phyloP scores from a whole-genome alignment of 805 yeast species.

The Candida adriatica region DNA sequence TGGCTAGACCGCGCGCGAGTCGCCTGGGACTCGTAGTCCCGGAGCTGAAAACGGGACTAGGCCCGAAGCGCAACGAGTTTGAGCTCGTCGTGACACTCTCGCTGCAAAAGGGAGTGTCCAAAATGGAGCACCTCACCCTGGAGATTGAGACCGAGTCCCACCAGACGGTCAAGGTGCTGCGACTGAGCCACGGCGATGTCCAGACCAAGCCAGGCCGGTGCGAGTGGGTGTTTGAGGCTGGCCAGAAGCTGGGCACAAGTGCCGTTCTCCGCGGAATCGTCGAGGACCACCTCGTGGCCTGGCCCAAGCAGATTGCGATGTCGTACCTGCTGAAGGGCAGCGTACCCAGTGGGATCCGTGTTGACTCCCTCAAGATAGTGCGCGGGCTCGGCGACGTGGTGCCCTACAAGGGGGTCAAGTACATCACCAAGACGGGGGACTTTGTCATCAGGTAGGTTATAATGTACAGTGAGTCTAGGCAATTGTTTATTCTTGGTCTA shows the following conservation, averaged over 20 bases:
- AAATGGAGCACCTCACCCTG: slow-evolving; percentile 40
- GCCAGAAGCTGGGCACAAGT: slow-evolving; percentile 52
- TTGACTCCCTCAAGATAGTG: slow-evolving; percentile 53
- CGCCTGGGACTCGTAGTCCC: slow-evolving; percentile 25
- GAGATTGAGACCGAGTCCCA: slow-evolving; percentile 27
- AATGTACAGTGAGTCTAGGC: background rate
- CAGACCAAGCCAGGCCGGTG: slow-evolving; percentile 44
- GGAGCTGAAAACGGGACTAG: slow-evolving; percentile 27
- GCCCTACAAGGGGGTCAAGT: slow-evolving; percentile 90
- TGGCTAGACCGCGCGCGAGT: slow-evolving; percentile 12
- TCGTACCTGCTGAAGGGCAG: slow-evolving; percentile 58
- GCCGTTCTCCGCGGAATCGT: slow-evolving; percentile 63
- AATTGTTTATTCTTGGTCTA: slow-evolving; percentile 1
- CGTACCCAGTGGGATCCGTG: slow-evolving; percentile 69
- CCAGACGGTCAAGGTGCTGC: slow-evolving; percentile 42
- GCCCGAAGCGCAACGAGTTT: slow-evolving; percentile 32
- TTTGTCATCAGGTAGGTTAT: slow-evolving; percentile 21
- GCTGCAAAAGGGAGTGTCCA: slow-evolving; percentile 37
- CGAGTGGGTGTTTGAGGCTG: slow-evolving; percentile 65
- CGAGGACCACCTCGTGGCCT: slow-evolving; percentile 18
- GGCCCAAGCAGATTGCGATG: slow-evolving; percentile 42
- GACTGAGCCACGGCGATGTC: slow-evolving; percentile 77
- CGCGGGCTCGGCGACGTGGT: slow-evolving; percentile 59
- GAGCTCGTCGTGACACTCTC: slow-evolving; percentile 27
- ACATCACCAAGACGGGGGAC: slow-evolving; percentile 59